These are phyloP conservation scores for Geranomyces variabilis DNA, from an alignment of 192 early-diverging fungal genomes.

Conservation along the genomic window DNA sequence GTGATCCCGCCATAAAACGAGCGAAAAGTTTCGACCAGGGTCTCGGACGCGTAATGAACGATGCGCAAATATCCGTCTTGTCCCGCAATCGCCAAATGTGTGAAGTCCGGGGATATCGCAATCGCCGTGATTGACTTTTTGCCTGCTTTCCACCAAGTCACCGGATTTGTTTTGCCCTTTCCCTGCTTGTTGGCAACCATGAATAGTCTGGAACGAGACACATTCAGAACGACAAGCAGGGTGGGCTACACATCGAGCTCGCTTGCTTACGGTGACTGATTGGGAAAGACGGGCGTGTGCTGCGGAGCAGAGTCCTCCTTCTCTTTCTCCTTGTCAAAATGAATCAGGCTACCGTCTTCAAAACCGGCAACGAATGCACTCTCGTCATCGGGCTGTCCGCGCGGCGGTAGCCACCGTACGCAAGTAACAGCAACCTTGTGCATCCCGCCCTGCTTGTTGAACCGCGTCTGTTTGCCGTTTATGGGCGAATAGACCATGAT, in stretches of 20 bases:
- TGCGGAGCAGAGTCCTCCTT: too few species aligned
- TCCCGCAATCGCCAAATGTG: conserved; percentile 78
- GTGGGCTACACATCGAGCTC: too few species aligned
- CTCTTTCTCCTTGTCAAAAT: conserved; percentile 86
- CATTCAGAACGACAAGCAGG: too few species aligned
- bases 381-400: conserved; percentile 48
- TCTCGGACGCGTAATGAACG: conserved; percentile 74
- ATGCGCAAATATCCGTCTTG: conserved; percentile 79
- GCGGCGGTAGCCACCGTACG: conserved; percentile 84
- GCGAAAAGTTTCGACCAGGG: conserved; percentile 73
- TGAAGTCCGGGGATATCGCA: conserved; percentile 82
- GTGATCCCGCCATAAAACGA: conserved; percentile 87
- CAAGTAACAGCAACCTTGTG: conserved; percentile 70
- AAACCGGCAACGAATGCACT: conserved; percentile 82
- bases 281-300: too few species aligned
- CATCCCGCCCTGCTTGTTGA: conserved; percentile 81
- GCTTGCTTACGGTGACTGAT: too few species aligned
- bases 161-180: background rate
- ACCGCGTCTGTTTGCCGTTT: conserved; percentile 78
- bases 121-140: too few species aligned
- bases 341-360: conserved; percentile 79
- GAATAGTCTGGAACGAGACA: too few species aligned
- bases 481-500: conserved; percentile 82
- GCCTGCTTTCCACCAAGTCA: background rate
- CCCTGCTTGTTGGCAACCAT: too few species aligned